phyloP scores from a whole-genome alignment of 176 grass and related monocot genomes.

The Areca catechu region DNA sequence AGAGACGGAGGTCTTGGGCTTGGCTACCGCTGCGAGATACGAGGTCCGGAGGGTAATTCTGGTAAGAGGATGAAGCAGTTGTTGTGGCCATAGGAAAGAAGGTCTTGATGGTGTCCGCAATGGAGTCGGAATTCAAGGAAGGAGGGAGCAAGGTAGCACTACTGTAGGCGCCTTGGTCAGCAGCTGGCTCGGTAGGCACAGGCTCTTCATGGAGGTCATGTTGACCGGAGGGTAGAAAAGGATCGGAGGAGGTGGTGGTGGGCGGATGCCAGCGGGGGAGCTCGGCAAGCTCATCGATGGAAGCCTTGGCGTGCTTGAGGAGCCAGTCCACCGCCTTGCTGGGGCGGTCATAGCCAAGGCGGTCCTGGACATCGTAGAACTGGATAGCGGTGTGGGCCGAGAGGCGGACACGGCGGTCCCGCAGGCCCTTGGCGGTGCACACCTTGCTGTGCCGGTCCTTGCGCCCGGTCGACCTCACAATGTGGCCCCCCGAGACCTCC shows the following conservation, averaged over 20 bases:
- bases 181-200: no score
- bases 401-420: conserved; percentile 13
- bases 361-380: conserved; percentile 20
- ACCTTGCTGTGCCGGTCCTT: conserved; percentile 24
- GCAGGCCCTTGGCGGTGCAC: conserved; percentile 19
- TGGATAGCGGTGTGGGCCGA: conserved; percentile 17
- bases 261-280: not conserved
- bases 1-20: conserved; percentile 5
- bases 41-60: not conserved
- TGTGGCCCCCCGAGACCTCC: no score
- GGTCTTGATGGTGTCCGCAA: not conserved
- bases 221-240: no score
- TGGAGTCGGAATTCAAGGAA: not conserved
- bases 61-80: not conserved
- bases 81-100: not conserved
- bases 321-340: conserved; percentile 22
- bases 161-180: not conserved
- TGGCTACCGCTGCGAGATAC: not conserved
- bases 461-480: conserved; percentile 5
- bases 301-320: not conserved
- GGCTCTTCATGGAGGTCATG: no score
- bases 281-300: conserved; percentile 12
- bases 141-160: not conserved
- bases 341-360: conserved; percentile 18
- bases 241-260: no score